Percentiles rank a stretch among this genome's conserved stretches.
Evolutionary conservation across 352 stramenopile species (phyloP).

Genomic region (Hyphochytrium catenoides): DNA sequence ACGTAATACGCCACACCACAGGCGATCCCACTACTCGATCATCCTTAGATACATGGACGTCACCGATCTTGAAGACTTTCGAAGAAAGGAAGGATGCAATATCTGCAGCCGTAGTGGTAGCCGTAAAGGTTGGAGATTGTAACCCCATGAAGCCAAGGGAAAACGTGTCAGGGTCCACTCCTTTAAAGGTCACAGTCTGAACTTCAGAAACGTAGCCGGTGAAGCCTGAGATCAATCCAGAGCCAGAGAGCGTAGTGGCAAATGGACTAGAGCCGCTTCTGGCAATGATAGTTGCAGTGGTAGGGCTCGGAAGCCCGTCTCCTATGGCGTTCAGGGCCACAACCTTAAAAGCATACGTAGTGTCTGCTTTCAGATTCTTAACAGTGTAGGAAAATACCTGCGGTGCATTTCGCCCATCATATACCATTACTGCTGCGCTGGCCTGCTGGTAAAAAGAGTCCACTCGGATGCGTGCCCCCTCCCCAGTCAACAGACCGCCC

Average conservation of each 20-base stretch:
- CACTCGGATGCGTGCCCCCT: slow-evolving; percentile 29
- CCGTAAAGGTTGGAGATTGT: no score
- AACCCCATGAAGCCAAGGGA: no score
- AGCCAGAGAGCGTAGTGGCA: slow-evolving; percentile 62
- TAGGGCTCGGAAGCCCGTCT: slow-evolving; percentile 47
- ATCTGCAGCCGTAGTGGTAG: no score
- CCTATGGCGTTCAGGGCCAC: slow-evolving; percentile 74
- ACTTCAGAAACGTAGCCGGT: slow-evolving; percentile 82
- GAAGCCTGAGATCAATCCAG: slow-evolving; percentile 63
- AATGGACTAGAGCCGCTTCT: slow-evolving; percentile 53
- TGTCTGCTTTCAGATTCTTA: slow-evolving; percentile 55
- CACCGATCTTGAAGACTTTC: no score
- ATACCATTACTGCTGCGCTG: slow-evolving; percentile 64
- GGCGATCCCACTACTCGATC: no score
- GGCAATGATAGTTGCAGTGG: slow-evolving; percentile 66
- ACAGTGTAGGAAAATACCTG: slow-evolving; percentile 46
- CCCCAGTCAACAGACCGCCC: slow-evolving; percentile 49
- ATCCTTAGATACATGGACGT: slow-evolving; percentile 31
- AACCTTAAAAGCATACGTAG: slow-evolving; percentile 74
- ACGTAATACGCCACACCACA: slow-evolving; percentile 64
- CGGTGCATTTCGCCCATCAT: slow-evolving; percentile 61
- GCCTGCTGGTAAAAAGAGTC: slow-evolving; percentile 48
- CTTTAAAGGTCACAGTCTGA: slow-evolving; percentile 63
- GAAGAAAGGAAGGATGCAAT: no score
- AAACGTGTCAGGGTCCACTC: no score